These are phyloP conservation scores for Trypanosoma avium DNA, from an alignment of 208 protist genomes.

Conservation along the genomic window DNA sequence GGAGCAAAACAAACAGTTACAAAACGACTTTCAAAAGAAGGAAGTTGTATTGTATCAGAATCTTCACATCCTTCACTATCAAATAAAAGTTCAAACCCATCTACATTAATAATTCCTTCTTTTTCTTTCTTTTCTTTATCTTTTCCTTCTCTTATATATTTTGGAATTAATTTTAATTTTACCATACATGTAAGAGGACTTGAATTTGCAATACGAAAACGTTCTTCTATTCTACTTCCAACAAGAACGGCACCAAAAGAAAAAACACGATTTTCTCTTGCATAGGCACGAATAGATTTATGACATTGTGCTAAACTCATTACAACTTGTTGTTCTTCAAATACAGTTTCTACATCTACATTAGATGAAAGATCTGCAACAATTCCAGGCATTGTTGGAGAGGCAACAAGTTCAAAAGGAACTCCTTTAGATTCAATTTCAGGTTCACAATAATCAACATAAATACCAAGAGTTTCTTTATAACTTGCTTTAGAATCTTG, in stretches of 20 bases:
- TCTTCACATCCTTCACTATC: constrained; percentile 29
- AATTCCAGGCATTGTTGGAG: constrained; percentile 93
- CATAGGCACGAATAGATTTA: constrained; percentile 74
- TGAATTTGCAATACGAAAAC: constrained; percentile 95
- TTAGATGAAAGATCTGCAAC: constrained; percentile 81
- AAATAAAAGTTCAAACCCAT: constrained; percentile 61
- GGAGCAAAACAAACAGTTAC: constrained; percentile 93
- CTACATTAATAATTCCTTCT: constrained; percentile 18
- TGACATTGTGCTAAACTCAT: constrained; percentile 74
- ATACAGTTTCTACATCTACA: constrained; percentile 91
- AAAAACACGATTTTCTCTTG: constrained; percentile 90
- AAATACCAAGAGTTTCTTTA: constrained; percentile 86
- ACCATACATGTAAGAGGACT: constrained; percentile 91
- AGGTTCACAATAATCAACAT: constrained; percentile 88
- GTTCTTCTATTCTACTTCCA: constrained; percentile 79
- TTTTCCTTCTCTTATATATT: constrained; percentile 15
- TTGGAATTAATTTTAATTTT: constrained; percentile 49
- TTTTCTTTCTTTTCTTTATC: constrained; percentile 24
- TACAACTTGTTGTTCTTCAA: constrained; percentile 97
- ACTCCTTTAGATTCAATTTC: constrained; percentile 63
- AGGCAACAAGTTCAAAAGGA: constrained; percentile 91
- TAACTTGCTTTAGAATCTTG: constrained; percentile 55
- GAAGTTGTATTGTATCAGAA: constrained; percentile 61
- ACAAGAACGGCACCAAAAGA: constrained; percentile 92
- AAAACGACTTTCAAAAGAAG: constrained; percentile 95